A percentile compares a stretch with the other conserved stretches of the same genome.
Evolutionary conservation across 257 asterid genomes (phyloP).

Genomic region (Perilla frutescens): DNA sequence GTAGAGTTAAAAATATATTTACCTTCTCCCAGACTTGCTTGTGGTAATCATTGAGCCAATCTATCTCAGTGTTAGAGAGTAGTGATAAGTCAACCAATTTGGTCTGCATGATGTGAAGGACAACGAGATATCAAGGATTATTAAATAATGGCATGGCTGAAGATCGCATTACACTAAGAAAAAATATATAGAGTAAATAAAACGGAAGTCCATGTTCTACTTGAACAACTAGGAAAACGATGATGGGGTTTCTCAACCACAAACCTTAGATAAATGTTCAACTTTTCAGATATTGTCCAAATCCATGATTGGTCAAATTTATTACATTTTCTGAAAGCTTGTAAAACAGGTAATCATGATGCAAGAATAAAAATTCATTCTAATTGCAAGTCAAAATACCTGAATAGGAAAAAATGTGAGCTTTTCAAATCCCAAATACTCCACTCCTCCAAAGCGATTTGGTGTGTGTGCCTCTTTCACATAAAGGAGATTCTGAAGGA

Average conservation of each 20-base stretch:
- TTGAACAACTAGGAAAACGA: not conserved
- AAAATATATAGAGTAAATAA: not conserved
- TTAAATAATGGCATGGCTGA: not conserved
- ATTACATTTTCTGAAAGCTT: not conserved
- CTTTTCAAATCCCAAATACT: conserved; percentile 89
- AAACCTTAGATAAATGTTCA: not conserved
- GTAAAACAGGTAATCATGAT: not conserved
- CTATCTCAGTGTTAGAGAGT: conserved; percentile 70
- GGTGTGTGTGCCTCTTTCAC: conserved; percentile 84
- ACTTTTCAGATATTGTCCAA: not conserved
- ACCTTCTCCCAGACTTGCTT: conserved; percentile 96
- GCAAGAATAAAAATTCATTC: conserved; percentile 5
- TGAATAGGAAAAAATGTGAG: conserved; percentile 95
- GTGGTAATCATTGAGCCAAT: conserved; percentile 93
- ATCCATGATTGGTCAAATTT: not conserved
- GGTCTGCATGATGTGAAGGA: conserved; percentile 46
- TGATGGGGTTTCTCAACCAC: not conserved
- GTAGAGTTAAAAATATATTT: conserved; percentile 13
- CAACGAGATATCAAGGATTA: not conserved
- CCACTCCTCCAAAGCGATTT: conserved; percentile 85
- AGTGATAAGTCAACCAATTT: conserved; percentile 70
- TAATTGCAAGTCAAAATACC: conserved; percentile 48
- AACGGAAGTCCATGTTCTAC: conserved; percentile 5
- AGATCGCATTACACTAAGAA: conserved; percentile 13
- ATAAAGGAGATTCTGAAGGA: conserved; percentile 79